Evolutionary conservation across 2,329 filamentous ascomycete genomes (phyloP).

Genomic region (Phialophora verrucosa): DNA sequence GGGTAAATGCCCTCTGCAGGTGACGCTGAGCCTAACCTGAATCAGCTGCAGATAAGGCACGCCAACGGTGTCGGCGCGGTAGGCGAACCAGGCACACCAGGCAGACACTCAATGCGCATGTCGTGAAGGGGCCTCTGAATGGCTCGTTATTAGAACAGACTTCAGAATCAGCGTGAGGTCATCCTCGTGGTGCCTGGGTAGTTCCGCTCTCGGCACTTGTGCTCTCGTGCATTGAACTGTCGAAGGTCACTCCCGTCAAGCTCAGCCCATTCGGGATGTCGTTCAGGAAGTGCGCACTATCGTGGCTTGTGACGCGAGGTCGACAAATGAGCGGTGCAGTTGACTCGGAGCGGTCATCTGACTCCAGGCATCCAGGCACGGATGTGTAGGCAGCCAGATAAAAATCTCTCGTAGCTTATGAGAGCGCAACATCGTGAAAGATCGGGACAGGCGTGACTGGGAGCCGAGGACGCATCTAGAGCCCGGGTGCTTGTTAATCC

Average conservation of each 20-base stretch:
- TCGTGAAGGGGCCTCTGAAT: not conserved
- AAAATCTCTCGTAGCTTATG: slow-evolving; percentile 9
- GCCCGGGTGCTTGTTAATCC: slow-evolving; percentile 14
- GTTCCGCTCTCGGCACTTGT: not conserved
- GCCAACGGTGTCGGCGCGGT: not conserved
- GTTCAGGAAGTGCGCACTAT: not conserved
- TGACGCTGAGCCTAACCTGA: slow-evolving; percentile 13
- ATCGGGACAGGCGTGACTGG: slow-evolving; percentile 19
- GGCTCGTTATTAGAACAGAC: not conserved
- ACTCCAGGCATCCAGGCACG: slow-evolving; percentile 24
- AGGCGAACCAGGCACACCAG: slow-evolving; percentile 22
- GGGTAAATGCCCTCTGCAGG: slow-evolving; percentile 7
- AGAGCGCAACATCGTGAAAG: slow-evolving; percentile 13
- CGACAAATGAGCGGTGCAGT: slow-evolving; percentile 12
- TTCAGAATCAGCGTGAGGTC: slow-evolving; percentile 4
- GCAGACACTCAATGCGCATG: slow-evolving; percentile 24
- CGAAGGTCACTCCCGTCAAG: not conserved
- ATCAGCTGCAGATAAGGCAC: slow-evolving; percentile 14
- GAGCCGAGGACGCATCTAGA: slow-evolving; percentile 12
- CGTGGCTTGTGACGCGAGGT: slow-evolving; percentile 15
- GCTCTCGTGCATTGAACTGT: not conserved
- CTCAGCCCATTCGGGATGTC: slow-evolving; percentile 3
- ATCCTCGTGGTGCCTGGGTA: slow-evolving; percentile 7
- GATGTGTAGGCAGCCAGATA: slow-evolving; percentile 16
- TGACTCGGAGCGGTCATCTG: slow-evolving; percentile 19